A percentile compares a stretch with the other conserved stretches of the same genome.
phyloP scores from a whole-genome alignment of 441 rosid species.

The Adansonia gregorii region DNA sequence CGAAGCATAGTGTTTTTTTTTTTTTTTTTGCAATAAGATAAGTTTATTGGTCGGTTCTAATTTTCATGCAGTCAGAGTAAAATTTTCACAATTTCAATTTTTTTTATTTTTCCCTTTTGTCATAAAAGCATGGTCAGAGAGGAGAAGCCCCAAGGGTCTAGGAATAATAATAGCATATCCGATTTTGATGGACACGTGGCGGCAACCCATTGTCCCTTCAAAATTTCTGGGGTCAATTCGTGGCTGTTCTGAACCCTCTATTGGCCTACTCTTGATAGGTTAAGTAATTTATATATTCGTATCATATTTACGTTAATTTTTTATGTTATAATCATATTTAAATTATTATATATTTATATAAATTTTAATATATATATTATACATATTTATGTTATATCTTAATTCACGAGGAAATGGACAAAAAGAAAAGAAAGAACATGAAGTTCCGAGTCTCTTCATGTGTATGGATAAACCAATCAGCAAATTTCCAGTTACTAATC shows the following conservation, averaged over 20 bases:
- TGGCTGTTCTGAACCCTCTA: conserved; percentile 14
- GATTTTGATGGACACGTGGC: conserved; percentile 54
- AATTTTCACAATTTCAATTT: neutral
- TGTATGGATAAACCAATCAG: neutral
- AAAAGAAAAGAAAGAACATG: neutral
- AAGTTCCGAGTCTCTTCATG: neutral
- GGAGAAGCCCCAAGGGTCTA: neutral
- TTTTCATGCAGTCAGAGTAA: neutral
- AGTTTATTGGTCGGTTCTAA: no score
- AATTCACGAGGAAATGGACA: conserved; percentile 1
- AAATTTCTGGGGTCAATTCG: conserved; percentile 48
- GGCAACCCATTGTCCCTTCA: conserved; percentile 48
- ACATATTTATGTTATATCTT: neutral
- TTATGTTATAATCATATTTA: no score
- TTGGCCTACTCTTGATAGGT: no score
- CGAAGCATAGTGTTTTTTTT: neutral
- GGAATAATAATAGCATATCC: conserved; percentile 20
- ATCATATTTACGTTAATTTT: no score
- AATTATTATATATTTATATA: no score
- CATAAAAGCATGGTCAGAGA: neutral
- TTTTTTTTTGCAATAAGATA: no score
- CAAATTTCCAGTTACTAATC: neutral
- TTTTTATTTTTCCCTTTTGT: neutral
- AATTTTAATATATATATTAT: no score
- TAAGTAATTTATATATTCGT: no score